Evolutionary conservation across 108 stramenopile genomes (phyloP), one percentile per base, ranked within the genome.

Genomic region (Epithemia pelagica): DNA sequence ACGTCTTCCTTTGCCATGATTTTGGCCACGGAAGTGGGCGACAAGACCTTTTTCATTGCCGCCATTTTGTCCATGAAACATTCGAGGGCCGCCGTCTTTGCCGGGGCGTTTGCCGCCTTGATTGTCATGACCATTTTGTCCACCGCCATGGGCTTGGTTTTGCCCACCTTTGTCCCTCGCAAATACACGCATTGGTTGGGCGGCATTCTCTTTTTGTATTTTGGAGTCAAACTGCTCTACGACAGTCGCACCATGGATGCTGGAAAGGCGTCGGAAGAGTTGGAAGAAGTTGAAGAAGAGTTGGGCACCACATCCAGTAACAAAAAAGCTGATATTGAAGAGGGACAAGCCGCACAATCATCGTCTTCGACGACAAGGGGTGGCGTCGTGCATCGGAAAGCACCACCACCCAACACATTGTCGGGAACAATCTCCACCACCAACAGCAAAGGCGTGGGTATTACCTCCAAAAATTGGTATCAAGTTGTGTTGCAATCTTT

Each of bases 41-140:
- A 99, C 86, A 99, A 99, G 77, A 99, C 99, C 24, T 99, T 99
- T 70, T 99, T 99, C 82, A 98, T 99, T 71, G 99, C 99, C 7
- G 99, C 97, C 20, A 89, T 99, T n/a, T 68, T 99, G 58, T 88
- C 88, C 52, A 97, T 99, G 95, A 80, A 90, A 58, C 80, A 96
- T 79, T 67, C 80, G 68, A 82, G 98, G 28, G 68, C 88, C 32
- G 89, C 96, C 0, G 95, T 98, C 24, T 99, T 98, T 73, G 68
- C 69, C 15, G 99, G 97, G 21, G 95, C 96, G 7, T 82, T 98
- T 37, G 67, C 75, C 18, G 96, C 95, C 0, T 75, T 99, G 28
- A 82, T 95, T 24, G 73, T 98, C 58, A 99, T 99, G 99, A 97
- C 96, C 8, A 83, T 98, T 31, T 74, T 98, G 66, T 82, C 76